Evolutionary conservation across 768 basidiomycete species (phyloP), one percentile per base, ranked within the genome.

Genomic region (Candolleomyces aberdarensis): DNA sequence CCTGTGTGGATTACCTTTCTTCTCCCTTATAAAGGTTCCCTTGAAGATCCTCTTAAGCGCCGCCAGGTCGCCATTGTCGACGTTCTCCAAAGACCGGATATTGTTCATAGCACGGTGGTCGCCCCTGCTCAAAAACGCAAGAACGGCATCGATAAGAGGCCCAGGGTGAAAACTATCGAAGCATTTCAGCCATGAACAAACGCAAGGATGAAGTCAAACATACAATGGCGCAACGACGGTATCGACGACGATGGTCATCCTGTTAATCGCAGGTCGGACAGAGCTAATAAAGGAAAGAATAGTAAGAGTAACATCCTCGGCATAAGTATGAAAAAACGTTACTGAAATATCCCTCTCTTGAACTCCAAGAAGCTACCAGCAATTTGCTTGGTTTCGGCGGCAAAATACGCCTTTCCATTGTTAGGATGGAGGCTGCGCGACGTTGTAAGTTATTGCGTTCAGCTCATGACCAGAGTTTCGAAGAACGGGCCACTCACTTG

Each of bases 331-430:
- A 20, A 48, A 31, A 1, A n/a, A 17, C 43, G 48, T n/a, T 32
- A 84, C 84, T 83, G 82, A 58, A 78, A 84, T 47, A 74, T 82
- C 0, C 84, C 84, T 8, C 77, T 71, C 71, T 80, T 78, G 0
- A 85, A 60, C 43, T 82, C 79, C 0, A 85, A 64, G 2, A 76
- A 76, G 3, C 63, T 59, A 2, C 56, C 49, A 13, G 64, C 56
- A 5, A 51, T 15, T 19, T 48, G 19, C 31, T 43, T 57, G 58
- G 1, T 36, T 54, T 6, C 53, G 62, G 36, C 36, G 3, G 63
- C 61, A 46, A 83, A 85, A 61, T 79, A 84, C 0, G 83, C 77
- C 2, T 70, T 72, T 0, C 76, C 75, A 29, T 83, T 84, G 62
- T 82, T 80, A 0, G 78, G 74, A 52, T 80, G 71, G 51, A 74